Evolutionary conservation across 148 eudicot genomes (phyloP).

Genomic region (Camellia granthamiana): DNA sequence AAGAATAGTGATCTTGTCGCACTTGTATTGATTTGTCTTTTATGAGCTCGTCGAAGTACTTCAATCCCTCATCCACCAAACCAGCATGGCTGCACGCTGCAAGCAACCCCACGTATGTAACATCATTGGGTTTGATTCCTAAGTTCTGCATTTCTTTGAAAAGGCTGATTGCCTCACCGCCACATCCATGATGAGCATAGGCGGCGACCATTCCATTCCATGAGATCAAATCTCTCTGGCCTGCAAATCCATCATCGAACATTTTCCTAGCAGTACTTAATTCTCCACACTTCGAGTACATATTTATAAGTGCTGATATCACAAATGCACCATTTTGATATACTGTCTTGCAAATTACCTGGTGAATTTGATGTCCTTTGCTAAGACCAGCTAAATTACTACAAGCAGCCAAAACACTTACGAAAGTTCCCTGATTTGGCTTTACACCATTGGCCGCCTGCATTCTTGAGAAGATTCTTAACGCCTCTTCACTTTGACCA

Average conservation of each 20-base stretch:
- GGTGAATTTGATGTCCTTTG: conserved; percentile 37
- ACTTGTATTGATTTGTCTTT: conserved; percentile 22
- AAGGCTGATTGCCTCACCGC: conserved; percentile 25
- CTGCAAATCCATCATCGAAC: conserved; percentile 24
- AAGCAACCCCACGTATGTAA: conserved; percentile 37
- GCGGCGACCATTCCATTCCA: conserved; percentile 39
- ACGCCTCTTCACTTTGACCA: conserved; percentile 34
- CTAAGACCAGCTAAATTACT: conserved; percentile 33
- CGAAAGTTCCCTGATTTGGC: conserved; percentile 39
- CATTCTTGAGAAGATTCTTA: conserved; percentile 27
- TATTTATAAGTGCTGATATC: conserved; percentile 31
- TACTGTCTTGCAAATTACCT: conserved; percentile 33
- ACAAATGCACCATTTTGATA: conserved; percentile 28
- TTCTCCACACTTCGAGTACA: conserved; percentile 41
- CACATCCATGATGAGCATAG: conserved; percentile 40
- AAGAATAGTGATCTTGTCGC: conserved; percentile 35
- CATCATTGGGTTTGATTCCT: conserved; percentile 31
- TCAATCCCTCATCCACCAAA: conserved; percentile 30
- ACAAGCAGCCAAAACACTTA: conserved; percentile 33
- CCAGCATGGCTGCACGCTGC: conserved; percentile 45
- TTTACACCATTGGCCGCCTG: conserved; percentile 13
- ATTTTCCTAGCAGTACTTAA: conserved; percentile 23
- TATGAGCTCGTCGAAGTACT: conserved; percentile 27
- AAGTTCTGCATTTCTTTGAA: conserved; percentile 29
- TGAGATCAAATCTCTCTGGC: conserved; percentile 29